Evolutionary conservation across 495 filamentous ascomycete species (phyloP).

Genomic region (Articulospora tetracladia): DNA sequence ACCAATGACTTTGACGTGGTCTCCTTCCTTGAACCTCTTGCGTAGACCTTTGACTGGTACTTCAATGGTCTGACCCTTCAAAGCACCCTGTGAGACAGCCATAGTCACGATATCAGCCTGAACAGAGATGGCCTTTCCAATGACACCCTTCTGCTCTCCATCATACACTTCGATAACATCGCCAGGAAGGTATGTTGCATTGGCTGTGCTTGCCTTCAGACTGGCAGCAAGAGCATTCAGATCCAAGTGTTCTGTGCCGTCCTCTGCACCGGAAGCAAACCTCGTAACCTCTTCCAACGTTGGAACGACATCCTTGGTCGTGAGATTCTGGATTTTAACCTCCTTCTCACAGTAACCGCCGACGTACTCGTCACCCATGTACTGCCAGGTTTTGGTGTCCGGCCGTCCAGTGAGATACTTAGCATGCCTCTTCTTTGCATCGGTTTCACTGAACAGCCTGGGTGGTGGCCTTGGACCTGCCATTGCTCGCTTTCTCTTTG

Average conservation of each 20-base stretch:
- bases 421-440: constrained; percentile 84
- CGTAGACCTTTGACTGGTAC: constrained; percentile 89
- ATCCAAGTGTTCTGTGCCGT: constrained; percentile 91
- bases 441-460: constrained; percentile 86
- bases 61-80: constrained; percentile 81
- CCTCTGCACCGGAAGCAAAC: constrained; percentile 83
- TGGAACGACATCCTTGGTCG: constrained; percentile 85
- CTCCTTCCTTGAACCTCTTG: constrained; percentile 88
- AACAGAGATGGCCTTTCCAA: constrained; percentile 83
- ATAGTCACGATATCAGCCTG: constrained; percentile 89
- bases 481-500: constrained; percentile 72
- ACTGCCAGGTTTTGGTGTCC: constrained; percentile 71
- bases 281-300: constrained; percentile 91
- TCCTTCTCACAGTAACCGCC: constrained; percentile 94
- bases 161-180: constrained; percentile 94
- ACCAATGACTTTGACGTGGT: constrained; percentile 98
- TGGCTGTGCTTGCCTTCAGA: constrained; percentile 70
- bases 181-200: constrained; percentile 80
- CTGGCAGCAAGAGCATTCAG: constrained; percentile 83
- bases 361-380: constrained; percentile 81
- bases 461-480: constrained; percentile 73
- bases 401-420: constrained; percentile 63
- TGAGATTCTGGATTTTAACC: constrained; percentile 80
- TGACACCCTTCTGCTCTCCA: constrained; percentile 89
- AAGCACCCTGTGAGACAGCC: constrained; percentile 75